Evolutionary conservation across 2,329 filamentous ascomycete genomes (phyloP).

Genomic region (Fonsecaea monophora): DNA sequence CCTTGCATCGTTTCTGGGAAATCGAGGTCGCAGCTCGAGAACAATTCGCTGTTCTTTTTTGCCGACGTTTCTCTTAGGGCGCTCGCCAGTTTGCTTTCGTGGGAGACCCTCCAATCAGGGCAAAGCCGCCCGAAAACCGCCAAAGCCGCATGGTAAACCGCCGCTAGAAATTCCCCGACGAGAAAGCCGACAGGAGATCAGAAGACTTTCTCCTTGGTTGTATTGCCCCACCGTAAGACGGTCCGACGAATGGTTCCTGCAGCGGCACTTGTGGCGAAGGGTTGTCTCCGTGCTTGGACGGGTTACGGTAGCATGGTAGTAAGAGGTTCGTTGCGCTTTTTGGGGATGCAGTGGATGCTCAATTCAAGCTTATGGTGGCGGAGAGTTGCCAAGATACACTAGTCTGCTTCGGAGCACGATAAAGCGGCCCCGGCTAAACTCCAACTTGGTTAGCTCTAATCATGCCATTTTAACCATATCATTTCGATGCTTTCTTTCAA

Average conservation of each 20-base stretch:
- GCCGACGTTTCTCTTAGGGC: not conserved
- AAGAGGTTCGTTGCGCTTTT: not conserved
- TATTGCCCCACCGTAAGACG: not conserved
- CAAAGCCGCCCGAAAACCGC: conserved; percentile 5
- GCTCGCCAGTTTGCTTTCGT: not conserved
- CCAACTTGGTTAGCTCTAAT: not conserved
- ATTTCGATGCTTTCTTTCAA: not conserved
- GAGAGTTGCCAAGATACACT: not conserved
- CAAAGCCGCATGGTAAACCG: not conserved
- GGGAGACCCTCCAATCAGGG: not conserved
- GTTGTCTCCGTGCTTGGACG: not conserved
- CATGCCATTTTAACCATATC: not conserved
- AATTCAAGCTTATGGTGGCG: not conserved
- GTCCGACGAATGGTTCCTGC: not conserved
- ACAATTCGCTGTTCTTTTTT: not conserved
- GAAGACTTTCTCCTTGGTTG: not conserved
- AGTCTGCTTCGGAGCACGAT: not conserved
- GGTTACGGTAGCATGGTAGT: not conserved
- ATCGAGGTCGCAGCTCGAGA: not conserved
- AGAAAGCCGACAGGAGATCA: not conserved
- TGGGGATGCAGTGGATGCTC: not conserved
- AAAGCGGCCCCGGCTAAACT: not conserved
- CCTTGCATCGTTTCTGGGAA: conserved; percentile 2
- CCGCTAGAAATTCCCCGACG: not conserved
- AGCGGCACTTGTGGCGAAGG: not conserved